Conservation (phyloP, 257 asterid species). For the Primulina tabacum region DNA sequence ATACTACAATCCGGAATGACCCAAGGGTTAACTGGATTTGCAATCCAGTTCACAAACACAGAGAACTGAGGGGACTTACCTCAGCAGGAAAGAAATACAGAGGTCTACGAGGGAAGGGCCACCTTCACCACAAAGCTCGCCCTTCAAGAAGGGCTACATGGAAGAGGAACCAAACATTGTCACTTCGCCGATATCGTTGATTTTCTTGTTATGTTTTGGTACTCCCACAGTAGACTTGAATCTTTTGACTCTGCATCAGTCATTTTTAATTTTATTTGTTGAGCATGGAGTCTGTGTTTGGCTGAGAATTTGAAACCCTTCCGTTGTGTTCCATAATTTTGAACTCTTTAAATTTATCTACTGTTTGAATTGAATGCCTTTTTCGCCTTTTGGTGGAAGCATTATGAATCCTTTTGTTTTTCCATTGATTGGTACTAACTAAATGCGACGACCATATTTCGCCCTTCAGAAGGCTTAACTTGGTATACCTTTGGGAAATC, state of each 20-base stretch:
- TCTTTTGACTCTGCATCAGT: not conserved
- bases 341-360: not conserved
- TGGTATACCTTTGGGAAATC: not conserved
- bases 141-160: slow-evolving; percentile 41
- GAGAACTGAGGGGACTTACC: slow-evolving; percentile 38
- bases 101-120: slow-evolving; percentile 35
- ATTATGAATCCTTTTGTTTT: no score
- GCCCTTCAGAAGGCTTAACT: not conserved
- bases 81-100: slow-evolving; percentile 40
- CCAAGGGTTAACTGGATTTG: slow-evolving; percentile 39
- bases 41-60: slow-evolving; percentile 41
- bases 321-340: not conserved
- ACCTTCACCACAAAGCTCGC: slow-evolving; percentile 38
- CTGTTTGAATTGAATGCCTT: no score
- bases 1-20: slow-evolving; percentile 31
- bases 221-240: not conserved
- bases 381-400: no score
- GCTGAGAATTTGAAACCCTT: not conserved
- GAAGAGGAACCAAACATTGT: slow-evolving; percentile 40
- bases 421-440: not conserved
- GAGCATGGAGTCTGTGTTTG: not conserved
- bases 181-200: slow-evolving; percentile 18
- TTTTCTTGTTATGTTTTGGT: not conserved
- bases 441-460: not conserved
- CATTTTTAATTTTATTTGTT: no score